Conservation (phyloP, 108 stramenopile genomes). For the Phaeodactylum tricornutum region DNA sequence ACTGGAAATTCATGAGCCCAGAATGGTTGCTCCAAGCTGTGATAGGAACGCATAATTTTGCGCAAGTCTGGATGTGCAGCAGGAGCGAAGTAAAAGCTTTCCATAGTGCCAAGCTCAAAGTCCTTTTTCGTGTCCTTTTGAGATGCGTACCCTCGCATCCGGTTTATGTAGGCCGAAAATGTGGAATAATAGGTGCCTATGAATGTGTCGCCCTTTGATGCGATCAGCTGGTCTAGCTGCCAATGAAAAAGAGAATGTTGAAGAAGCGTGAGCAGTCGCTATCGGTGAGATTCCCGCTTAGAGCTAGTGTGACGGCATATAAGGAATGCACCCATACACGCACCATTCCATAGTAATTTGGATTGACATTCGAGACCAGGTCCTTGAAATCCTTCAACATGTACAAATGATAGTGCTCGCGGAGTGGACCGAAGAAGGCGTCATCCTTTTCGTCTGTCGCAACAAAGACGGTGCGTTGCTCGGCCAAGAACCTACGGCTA, state of each 20-base stretch:
- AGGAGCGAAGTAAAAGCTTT: constrained; percentile 43
- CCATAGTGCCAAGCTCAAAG: constrained; percentile 31
- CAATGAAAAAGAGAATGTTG: no score
- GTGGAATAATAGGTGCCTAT: constrained; percentile 73
- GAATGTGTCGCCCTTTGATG: constrained; percentile 62
- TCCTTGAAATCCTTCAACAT: constrained; percentile 59
- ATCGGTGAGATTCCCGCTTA: no score
- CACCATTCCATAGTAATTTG: constrained; percentile 49
- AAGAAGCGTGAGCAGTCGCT: not conserved
- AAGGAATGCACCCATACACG: no score
- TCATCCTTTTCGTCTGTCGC: constrained; percentile 59
- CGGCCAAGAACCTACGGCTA: not conserved
- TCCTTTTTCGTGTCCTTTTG: constrained; percentile 48
- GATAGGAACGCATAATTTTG: constrained; percentile 7
- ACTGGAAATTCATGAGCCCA: constrained; percentile 51
- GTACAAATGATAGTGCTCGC: constrained; percentile 28
- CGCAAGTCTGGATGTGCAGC: not conserved
- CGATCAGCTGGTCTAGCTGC: constrained; percentile 82
- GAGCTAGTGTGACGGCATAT: not conserved
- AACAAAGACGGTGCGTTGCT: constrained; percentile 27
- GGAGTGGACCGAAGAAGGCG: constrained; percentile 49
- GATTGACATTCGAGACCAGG: constrained; percentile 31
- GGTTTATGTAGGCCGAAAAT: constrained; percentile 63
- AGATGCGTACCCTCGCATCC: constrained; percentile 69
- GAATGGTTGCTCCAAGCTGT: constrained; percentile 1